Evolutionary conservation across 1,284 basidiomycete species (phyloP).

Genomic region (Singerocomus rubriflavus): DNA sequence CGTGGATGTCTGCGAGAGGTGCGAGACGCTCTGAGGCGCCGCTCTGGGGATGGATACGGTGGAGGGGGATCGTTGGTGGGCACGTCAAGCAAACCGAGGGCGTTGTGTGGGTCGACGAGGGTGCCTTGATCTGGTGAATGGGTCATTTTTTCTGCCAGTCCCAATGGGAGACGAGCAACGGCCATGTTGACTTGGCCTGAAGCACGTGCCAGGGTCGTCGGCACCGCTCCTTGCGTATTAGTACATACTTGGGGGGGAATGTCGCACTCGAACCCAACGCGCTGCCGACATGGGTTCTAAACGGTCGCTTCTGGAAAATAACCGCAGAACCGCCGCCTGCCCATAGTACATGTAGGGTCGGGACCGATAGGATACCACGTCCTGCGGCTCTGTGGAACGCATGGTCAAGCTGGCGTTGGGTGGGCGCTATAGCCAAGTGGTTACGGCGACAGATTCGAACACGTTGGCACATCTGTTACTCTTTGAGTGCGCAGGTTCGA

Average conservation of each 20-base stretch:
- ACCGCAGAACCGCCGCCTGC: too few species aligned
- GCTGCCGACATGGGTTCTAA: too few species aligned
- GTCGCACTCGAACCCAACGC: too few species aligned
- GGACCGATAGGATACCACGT: too few species aligned
- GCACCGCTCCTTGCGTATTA: too few species aligned
- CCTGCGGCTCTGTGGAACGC: too few species aligned
- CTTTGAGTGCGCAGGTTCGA: conserved; percentile 41
- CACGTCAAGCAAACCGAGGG: conserved; percentile 17
- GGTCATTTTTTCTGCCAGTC: conserved; percentile 7
- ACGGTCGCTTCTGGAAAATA: too few species aligned
- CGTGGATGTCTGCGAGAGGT: conserved; percentile 31
- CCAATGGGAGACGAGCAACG: not conserved
- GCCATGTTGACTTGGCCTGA: not conserved
- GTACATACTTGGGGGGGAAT: too few species aligned
- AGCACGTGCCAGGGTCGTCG: not conserved
- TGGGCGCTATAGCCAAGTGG: conserved; percentile 51
- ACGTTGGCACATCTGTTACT: conserved; percentile 23
- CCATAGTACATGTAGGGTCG: too few species aligned
- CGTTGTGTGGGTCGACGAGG: conserved; percentile 9
- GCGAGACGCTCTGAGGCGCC: conserved; percentile 40
- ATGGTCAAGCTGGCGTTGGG: too few species aligned
- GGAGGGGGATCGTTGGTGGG: conserved; percentile 54
- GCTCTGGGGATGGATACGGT: conserved; percentile 58
- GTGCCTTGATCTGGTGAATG: not conserved
- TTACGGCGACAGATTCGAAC: conserved; percentile 49